Percentiles rank a stretch among this genome's conserved stretches.
phyloP scores from a whole-genome alignment of 106 monocot genomes.

The Allium fistulosum region DNA sequence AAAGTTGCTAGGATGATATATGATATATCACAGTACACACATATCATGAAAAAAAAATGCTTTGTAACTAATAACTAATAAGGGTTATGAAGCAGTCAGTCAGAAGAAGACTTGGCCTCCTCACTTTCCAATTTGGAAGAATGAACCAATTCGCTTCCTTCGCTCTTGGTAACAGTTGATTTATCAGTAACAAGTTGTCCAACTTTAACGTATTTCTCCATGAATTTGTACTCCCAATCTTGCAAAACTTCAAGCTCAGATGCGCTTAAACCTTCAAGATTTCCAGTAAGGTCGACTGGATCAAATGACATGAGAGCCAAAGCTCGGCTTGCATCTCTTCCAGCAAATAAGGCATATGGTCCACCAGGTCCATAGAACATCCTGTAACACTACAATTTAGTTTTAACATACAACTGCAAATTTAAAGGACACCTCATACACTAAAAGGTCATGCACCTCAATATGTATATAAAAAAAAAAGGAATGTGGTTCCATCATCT shows the following conservation, averaged over 20 bases:
- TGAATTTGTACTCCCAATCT: slow-evolving; percentile 89
- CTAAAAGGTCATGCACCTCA: no score
- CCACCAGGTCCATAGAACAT: slow-evolving; percentile 87
- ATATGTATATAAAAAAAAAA: no score
- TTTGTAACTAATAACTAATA: no score
- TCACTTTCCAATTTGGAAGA: not conserved
- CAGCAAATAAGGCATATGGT: slow-evolving; percentile 80
- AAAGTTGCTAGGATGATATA: no score
- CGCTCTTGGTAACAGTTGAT: not conserved
- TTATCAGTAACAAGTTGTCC: slow-evolving; percentile 48
- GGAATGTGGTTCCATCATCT: no score
- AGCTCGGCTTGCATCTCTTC: slow-evolving; percentile 74
- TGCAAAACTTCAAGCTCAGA: slow-evolving; percentile 59
- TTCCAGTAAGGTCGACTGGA: slow-evolving; percentile 47
- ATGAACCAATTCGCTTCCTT: not conserved
- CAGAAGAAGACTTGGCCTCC: not conserved
- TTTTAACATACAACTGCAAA: no score
- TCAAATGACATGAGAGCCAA: slow-evolving; percentile 87
- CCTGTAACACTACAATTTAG: slow-evolving; percentile 20
- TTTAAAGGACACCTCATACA: no score
- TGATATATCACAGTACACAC: no score
- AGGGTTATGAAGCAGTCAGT: no score
- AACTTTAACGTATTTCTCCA: slow-evolving; percentile 71
- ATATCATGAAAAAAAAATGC: no score
- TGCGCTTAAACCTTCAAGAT: slow-evolving; percentile 56